Conservation (phyloP, 768 basidiomycete species). For the Rhizopogon salebrosus region DNA sequence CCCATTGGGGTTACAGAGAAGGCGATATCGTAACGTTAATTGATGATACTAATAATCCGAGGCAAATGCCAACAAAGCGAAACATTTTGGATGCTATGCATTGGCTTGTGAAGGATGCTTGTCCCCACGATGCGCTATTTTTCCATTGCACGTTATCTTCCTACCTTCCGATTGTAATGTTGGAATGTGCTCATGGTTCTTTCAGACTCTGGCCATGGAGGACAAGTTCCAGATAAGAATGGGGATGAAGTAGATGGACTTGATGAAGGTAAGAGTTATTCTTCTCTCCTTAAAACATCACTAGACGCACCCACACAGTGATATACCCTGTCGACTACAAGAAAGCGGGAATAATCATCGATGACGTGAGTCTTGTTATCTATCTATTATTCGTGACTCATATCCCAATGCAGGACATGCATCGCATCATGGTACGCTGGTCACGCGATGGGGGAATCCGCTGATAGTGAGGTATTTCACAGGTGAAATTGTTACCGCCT, state of each 20-base stretch:
- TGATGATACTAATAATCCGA: slow-evolving; percentile 38
- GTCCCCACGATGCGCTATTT: slow-evolving; percentile 67
- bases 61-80: slow-evolving; percentile 42
- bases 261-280: slow-evolving; percentile 57
- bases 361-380: slow-evolving; percentile 46
- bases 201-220: slow-evolving; percentile 92
- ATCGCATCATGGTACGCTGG: slow-evolving; percentile 34
- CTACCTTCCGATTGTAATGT: neutral
- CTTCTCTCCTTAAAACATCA: neutral
- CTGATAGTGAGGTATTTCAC: neutral
- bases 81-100: slow-evolving; percentile 58
- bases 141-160: slow-evolving; percentile 54
- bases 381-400: neutral
- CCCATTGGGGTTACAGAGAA: slow-evolving; percentile 40
- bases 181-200: neutral
- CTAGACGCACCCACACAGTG: slow-evolving; percentile 33
- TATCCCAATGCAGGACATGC: slow-evolving; percentile 28
- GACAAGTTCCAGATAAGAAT: slow-evolving; percentile 72
- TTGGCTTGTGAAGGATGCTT: slow-evolving; percentile 68
- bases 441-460: neutral
- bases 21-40: slow-evolving; percentile 56
- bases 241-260: slow-evolving; percentile 78
- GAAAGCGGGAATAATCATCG: slow-evolving; percentile 70
- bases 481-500: slow-evolving; percentile 50
- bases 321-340: slow-evolving; percentile 91